Conservation (phyloP, 192 early-diverging fungal species). For the Backusella mclennaniae region DNA sequence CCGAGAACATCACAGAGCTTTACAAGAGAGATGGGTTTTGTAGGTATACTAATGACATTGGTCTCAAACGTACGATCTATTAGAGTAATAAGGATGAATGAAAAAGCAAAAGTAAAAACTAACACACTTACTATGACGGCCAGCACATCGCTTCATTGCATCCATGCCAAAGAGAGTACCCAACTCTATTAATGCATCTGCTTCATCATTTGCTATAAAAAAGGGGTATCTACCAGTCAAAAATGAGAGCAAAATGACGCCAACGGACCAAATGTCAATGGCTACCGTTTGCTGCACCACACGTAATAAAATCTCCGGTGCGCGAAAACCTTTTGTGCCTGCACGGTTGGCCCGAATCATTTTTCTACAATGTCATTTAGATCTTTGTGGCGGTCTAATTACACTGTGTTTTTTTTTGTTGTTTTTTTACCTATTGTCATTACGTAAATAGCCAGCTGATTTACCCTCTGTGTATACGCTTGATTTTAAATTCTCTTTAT, state of each 20-base stretch:
- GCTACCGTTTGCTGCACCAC: slow-evolving; percentile 74
- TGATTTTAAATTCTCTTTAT: not conserved
- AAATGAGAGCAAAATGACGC: slow-evolving; percentile 81
- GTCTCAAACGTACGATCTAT: slow-evolving; percentile 59
- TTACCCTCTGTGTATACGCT: not conserved
- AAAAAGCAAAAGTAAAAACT: not conserved
- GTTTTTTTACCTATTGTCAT: slow-evolving; percentile 50
- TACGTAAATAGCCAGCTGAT: slow-evolving; percentile 44
- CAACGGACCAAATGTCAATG: slow-evolving; percentile 92
- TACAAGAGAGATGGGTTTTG: slow-evolving; percentile 22
- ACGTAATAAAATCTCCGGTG: slow-evolving; percentile 90
- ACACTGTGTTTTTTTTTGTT: not conserved
- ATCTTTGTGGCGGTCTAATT: not conserved
- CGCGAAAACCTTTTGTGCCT: slow-evolving; percentile 91
- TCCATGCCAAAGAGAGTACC: slow-evolving; percentile 73
- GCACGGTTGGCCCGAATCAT: slow-evolving; percentile 76
- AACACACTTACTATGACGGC: slow-evolving; percentile 52
- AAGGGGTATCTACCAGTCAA: slow-evolving; percentile 86
- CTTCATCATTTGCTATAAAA: slow-evolving; percentile 85
- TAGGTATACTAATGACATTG: slow-evolving; percentile 46
- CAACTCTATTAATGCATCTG: slow-evolving; percentile 84
- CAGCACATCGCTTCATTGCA: slow-evolving; percentile 72
- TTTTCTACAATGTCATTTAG: slow-evolving; percentile 37
- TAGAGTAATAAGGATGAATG: not conserved
- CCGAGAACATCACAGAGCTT: slow-evolving; percentile 37